Evolutionary conservation across 2,329 filamentous ascomycete genomes (phyloP).

Genomic region (Colletotrichum limetticola): DNA sequence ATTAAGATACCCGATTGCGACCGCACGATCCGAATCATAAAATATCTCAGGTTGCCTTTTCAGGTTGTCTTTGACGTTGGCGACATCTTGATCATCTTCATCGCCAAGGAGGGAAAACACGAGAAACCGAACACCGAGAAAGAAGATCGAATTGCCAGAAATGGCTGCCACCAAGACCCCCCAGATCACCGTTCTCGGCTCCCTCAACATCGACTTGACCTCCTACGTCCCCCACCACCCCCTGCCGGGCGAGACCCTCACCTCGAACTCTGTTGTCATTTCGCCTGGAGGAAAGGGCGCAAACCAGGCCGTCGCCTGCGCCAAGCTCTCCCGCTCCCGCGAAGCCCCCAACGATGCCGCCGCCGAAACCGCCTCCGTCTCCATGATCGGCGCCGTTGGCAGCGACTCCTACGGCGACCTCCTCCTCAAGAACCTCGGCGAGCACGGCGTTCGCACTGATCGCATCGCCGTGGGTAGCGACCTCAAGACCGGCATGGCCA

Average conservation of each 20-base stretch:
- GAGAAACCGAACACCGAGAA: not conserved
- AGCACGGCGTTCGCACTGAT: conserved; percentile 70
- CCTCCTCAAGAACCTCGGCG: conserved; percentile 67
- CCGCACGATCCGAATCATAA: not conserved
- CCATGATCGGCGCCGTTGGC: conserved; percentile 82
- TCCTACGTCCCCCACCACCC: conserved; percentile 88
- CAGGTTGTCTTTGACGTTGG: not conserved
- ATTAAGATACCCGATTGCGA: not conserved
- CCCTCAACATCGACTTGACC: conserved; percentile 94
- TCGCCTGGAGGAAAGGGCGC: conserved; percentile 94
- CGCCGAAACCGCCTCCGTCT: conserved; percentile 57
- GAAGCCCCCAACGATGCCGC: conserved; percentile 39
- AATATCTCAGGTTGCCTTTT: not conserved
- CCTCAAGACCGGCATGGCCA: conserved; percentile 73
- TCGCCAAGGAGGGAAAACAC: not conserved
- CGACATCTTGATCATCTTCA: too few relatives aligned
- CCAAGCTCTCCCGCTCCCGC: conserved; percentile 75
- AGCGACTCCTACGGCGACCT: conserved; percentile 72
- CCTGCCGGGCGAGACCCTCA: conserved; percentile 86
- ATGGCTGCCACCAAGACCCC: conserved; percentile 41
- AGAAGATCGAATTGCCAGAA: not conserved
- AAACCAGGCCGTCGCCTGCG: conserved; percentile 93
- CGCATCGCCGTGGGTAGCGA: conserved; percentile 57
- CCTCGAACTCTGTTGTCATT: conserved; percentile 79
- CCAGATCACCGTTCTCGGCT: conserved; percentile 86